Conservation (phyloP, 306 rosid genomes). For the Sicyos edulis region DNA sequence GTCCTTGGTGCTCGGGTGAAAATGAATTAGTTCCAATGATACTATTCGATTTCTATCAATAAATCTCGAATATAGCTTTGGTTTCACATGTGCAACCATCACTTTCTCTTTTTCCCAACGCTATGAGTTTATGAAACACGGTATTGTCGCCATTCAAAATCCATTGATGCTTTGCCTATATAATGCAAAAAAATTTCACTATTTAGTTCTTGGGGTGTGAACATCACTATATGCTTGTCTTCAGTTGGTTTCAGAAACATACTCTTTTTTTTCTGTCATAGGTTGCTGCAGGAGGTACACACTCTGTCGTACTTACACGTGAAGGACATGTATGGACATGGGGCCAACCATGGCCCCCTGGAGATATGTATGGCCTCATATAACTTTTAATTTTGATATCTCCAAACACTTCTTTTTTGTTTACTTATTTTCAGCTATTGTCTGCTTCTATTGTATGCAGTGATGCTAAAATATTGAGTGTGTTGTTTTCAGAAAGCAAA, state of each 20-base stretch:
- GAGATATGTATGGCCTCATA: constrained; percentile 66
- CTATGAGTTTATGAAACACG: not conserved
- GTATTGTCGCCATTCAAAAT: not conserved
- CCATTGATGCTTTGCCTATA: not conserved
- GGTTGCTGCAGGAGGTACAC: constrained; percentile 99
- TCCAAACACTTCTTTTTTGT: not conserved
- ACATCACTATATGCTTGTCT: constrained; percentile 9
- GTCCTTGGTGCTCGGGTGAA: not conserved
- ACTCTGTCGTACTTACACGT: constrained; percentile 91
- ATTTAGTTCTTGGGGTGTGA: not conserved
- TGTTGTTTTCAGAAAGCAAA: constrained; percentile 55
- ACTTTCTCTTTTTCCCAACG: not conserved
- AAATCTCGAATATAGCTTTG: not conserved
- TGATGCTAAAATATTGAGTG: not conserved
- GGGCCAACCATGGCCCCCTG: constrained; percentile 99
- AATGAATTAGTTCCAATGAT: not conserved
- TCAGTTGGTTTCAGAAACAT: constrained; percentile 13
- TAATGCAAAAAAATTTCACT: not conserved
- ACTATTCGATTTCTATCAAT: too few relatives aligned
- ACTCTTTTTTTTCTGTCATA: constrained; percentile 29
- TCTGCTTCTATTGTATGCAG: constrained; percentile 9
- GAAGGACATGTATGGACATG: constrained; percentile 98
- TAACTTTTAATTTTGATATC: constrained; percentile 14
- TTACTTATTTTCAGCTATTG: not conserved
- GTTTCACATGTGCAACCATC: not conserved